Evolutionary conservation across 495 filamentous ascomycete species (phyloP).

Genomic region (Saxophila tyrrhenica): DNA sequence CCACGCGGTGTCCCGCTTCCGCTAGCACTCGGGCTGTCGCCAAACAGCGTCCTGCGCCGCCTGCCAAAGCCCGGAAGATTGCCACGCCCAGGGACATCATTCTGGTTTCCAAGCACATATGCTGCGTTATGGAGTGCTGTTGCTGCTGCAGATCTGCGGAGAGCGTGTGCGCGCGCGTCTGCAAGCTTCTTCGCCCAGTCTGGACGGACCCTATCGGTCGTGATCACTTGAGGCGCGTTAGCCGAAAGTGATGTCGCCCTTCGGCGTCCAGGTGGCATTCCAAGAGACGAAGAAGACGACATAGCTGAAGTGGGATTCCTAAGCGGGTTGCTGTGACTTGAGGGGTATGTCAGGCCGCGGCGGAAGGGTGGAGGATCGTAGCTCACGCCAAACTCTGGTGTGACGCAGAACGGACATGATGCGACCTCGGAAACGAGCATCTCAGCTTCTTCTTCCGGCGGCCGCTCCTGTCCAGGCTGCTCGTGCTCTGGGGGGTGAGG

Average conservation of each 20-base stretch:
- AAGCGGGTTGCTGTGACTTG: conserved; percentile 33
- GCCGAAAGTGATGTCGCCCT: conserved; percentile 76
- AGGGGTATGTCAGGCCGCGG: conserved; percentile 63
- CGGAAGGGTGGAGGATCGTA: conserved; percentile 84
- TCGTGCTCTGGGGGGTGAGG: conserved; percentile 90
- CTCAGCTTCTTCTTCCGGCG: conserved; percentile 42
- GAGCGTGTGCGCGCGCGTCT: conserved; percentile 70
- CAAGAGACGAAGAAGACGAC: conserved; percentile 53
- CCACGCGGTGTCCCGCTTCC: conserved; percentile 27
- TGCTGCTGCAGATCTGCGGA: conserved; percentile 80
- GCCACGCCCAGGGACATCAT: conserved; percentile 34
- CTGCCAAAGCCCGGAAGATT: conserved; percentile 34
- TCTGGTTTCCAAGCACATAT: conserved; percentile 68
- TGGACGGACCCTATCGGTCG: conserved; percentile 81
- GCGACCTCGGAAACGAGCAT: conserved; percentile 80
- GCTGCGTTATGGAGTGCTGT: conserved; percentile 92
- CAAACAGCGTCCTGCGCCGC: conserved; percentile 30
- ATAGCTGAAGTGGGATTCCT: conserved; percentile 54
- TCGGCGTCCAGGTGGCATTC: conserved; percentile 44
- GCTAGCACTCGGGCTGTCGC: conserved; percentile 28
- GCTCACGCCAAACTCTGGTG: conserved; percentile 87
- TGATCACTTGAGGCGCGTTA: conserved; percentile 68
- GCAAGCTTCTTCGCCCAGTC: conserved; percentile 90
- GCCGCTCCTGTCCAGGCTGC: conserved; percentile 18
- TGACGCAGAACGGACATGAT: conserved; percentile 90